Evolutionary conservation across 352 stramenopile species (phyloP).

Genomic region (Peronospora farinosa): DNA sequence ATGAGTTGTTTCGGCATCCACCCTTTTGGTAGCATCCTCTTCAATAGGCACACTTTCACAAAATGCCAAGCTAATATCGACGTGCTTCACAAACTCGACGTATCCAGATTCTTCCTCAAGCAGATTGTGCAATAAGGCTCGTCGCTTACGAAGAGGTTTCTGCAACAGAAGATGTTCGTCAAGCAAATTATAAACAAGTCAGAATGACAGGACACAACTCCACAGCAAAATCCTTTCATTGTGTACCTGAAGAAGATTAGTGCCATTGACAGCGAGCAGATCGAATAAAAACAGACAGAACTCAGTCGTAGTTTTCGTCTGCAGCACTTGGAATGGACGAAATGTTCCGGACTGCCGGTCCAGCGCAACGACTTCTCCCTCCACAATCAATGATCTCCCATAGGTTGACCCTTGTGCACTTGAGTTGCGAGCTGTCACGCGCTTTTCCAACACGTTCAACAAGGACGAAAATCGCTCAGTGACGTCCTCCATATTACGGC

Average conservation of each 20-base stretch:
- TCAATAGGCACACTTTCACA: background rate
- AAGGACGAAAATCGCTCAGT: conserved; percentile 61
- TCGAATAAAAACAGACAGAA: conserved; percentile 82
- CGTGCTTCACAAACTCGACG: conserved; percentile 57
- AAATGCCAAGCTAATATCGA: conserved; percentile 38
- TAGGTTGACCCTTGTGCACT: conserved; percentile 1
- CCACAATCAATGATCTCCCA: conserved; percentile 47
- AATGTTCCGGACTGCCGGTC: conserved; percentile 43
- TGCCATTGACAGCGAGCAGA: conserved; percentile 47
- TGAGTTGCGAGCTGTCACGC: conserved; percentile 16
- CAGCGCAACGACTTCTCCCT: conserved; percentile 72
- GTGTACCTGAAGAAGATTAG: conserved; percentile 41
- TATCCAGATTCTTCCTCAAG: conserved; percentile 34
- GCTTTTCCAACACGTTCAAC: conserved; percentile 35
- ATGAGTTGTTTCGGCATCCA: background rate
- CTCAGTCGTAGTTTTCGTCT: conserved; percentile 62
- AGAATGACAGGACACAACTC: background rate
- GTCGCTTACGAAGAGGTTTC: conserved; percentile 42
- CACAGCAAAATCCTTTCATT: background rate
- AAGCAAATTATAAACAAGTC: conserved; percentile 5
- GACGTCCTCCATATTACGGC: conserved; percentile 78
- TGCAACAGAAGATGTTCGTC: conserved; percentile 4
- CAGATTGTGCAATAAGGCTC: conserved; percentile 30
- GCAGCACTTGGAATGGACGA: conserved; percentile 71
- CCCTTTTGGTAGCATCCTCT: background rate